phyloP scores from a whole-genome alignment of 2,329 filamentous ascomycete genomes.

The Beauveria bassiana region DNA sequence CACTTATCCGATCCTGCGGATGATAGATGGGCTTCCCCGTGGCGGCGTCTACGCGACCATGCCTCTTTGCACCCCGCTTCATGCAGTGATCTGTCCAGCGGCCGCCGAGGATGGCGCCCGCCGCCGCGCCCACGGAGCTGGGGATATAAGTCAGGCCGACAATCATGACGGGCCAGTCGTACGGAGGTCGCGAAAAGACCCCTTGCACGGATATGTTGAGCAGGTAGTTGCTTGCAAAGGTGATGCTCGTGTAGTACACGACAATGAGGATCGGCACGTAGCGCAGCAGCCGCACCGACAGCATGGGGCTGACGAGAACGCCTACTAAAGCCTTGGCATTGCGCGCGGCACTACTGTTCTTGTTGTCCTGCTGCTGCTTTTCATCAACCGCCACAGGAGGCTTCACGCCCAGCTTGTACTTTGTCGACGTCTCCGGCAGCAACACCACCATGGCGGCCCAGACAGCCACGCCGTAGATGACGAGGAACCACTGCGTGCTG shows the following conservation, averaged over 20 bases:
- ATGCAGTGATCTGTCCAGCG: neutral
- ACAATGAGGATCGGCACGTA: neutral
- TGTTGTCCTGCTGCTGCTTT: too few species aligned
- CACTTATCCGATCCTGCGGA: neutral
- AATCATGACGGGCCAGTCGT: neutral
- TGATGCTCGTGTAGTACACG: neutral
- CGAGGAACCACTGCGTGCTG: slow-evolving; percentile 70
- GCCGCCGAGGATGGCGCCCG: neutral
- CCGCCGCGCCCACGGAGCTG: neutral
- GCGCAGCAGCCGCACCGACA: neutral
- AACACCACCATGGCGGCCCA: slow-evolving; percentile 49
- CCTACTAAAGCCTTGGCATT: neutral
- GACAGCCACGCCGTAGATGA: slow-evolving; percentile 57
- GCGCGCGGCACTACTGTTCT: neutral
- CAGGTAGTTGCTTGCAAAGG: neutral
- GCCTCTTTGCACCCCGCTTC: neutral
- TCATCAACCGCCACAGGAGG: neutral
- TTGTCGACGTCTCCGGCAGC: slow-evolving; percentile 7
- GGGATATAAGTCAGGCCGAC: neutral
- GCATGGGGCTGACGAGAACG: neutral
- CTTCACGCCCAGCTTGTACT: neutral
- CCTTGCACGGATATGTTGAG: neutral
- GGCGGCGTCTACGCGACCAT: neutral
- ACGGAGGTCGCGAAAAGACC: neutral
- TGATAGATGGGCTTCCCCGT: neutral